Conservation (phyloP, 2,329 filamentous ascomycete genomes). For the Aspergillus puulaauensis region DNA sequence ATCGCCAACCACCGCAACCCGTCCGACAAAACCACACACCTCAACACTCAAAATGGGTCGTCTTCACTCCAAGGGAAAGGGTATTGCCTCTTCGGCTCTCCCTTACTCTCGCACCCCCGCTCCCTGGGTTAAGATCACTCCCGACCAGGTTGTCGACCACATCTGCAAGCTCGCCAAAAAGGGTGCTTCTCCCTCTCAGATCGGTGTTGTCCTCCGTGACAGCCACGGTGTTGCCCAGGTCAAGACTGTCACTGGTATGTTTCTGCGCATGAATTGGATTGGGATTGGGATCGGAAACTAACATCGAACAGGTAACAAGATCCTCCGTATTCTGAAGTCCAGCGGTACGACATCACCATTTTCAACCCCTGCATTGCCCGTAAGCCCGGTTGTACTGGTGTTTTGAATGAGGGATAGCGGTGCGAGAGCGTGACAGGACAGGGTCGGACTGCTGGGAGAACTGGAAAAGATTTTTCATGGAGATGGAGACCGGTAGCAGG, state of each 20-base stretch:
- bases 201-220: conserved; percentile 97
- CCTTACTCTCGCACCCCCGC: conserved; percentile 94
- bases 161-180: conserved; percentile 99
- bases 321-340: conserved; percentile 97
- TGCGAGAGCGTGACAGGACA: neutral
- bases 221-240: conserved; percentile 97
- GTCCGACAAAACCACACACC: conserved; percentile 20
- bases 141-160: conserved; percentile 96
- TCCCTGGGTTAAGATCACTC: conserved; percentile 97
- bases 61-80: conserved; percentile 99
- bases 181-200: conserved; percentile 97
- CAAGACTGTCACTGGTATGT: conserved; percentile 91
- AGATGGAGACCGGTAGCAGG: conserved; percentile 7
- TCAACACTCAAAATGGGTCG: conserved; percentile 56
- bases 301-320: conserved; percentile 83
- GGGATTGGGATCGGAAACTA: conserved; percentile 30
- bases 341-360: conserved; percentile 68
- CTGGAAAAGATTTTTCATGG: neutral
- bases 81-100: conserved; percentile 92
- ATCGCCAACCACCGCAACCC: conserved; percentile 30
- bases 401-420: neutral
- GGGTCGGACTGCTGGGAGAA: neutral
- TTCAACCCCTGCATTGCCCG: neutral
- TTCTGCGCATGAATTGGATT: neutral
- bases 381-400: conserved; percentile 7